These are phyloP conservation scores for Sesbania bispinosa DNA, from an alignment of 306 rosid species.

Conservation along the genomic window DNA sequence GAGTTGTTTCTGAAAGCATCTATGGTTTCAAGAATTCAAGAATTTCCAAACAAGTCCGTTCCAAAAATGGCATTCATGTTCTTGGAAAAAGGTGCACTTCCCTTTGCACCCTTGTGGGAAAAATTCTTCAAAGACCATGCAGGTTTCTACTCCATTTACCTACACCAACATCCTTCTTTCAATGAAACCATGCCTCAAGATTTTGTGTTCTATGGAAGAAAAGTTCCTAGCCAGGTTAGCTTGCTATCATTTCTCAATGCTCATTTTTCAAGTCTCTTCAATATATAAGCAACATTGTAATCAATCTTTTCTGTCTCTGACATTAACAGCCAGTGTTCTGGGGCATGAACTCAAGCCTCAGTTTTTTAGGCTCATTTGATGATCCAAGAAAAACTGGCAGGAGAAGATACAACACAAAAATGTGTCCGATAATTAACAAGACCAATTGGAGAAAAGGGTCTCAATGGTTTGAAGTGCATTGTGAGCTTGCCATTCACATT, in stretches of 20 bases:
- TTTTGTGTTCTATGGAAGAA: constrained; percentile 58
- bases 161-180: constrained; percentile 56
- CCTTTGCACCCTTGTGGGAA: constrained; percentile 56
- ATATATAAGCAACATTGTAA: background rate
- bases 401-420: constrained; percentile 46
- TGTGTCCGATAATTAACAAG: constrained; percentile 45
- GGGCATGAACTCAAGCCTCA: constrained; percentile 52
- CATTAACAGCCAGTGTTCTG: constrained; percentile 53
- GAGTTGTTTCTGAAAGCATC: constrained; percentile 49
- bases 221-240: constrained; percentile 59
- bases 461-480: constrained; percentile 64
- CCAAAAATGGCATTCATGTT: constrained; percentile 73
- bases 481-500: constrained; percentile 44
- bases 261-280: background rate
- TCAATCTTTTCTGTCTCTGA: background rate
- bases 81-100: constrained; percentile 46
- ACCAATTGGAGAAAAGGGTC: constrained; percentile 64
- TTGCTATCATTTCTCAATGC: background rate
- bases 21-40: constrained; percentile 22
- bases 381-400: constrained; percentile 42
- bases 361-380: constrained; percentile 42
- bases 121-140: constrained; percentile 46
- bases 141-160: constrained; percentile 48
- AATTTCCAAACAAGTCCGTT: background rate
- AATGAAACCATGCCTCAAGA: constrained; percentile 24